Conservation (phyloP, 2,329 filamentous ascomycete genomes). For the Ophiostoma pallidulum region DNA sequence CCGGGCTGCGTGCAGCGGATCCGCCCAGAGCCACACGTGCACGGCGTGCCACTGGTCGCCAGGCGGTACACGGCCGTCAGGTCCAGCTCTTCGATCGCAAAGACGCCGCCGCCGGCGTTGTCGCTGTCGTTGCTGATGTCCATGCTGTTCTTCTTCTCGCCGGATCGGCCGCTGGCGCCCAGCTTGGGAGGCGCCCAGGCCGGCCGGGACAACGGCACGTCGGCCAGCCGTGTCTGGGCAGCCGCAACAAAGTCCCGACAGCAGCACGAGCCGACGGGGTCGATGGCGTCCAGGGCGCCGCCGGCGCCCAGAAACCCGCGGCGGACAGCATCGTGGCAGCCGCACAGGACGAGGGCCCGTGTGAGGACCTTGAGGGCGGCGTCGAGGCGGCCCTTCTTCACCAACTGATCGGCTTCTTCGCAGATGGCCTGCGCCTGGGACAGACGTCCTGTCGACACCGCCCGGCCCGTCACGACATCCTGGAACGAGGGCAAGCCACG, state of each 20-base stretch:
- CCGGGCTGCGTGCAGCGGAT: constrained; percentile 5
- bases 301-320: constrained; percentile 8
- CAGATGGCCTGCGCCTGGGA: not conserved
- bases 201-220: too few species aligned
- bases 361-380: not conserved
- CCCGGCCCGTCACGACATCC: not conserved
- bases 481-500: constrained; percentile 2
- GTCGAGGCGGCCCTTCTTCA: not conserved
- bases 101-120: not conserved
- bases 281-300: constrained; percentile 5
- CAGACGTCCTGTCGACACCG: not conserved
- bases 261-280: constrained; percentile 12
- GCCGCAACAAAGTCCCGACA: constrained; percentile 16
- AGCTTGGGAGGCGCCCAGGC: too few species aligned
- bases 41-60: not conserved
- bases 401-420: not conserved
- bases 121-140: too few species aligned
- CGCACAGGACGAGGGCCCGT: constrained; percentile 11
- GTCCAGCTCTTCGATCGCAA: constrained; percentile 12
- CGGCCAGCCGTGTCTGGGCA: constrained; percentile 11
- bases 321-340: constrained; percentile 3
- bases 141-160: too few species aligned
- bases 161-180: too few species aligned
- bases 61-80: constrained; percentile 10
- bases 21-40: constrained; percentile 14